phyloP scores from a whole-genome alignment of 306 rosid genomes.

The Castanea mollissima region DNA sequence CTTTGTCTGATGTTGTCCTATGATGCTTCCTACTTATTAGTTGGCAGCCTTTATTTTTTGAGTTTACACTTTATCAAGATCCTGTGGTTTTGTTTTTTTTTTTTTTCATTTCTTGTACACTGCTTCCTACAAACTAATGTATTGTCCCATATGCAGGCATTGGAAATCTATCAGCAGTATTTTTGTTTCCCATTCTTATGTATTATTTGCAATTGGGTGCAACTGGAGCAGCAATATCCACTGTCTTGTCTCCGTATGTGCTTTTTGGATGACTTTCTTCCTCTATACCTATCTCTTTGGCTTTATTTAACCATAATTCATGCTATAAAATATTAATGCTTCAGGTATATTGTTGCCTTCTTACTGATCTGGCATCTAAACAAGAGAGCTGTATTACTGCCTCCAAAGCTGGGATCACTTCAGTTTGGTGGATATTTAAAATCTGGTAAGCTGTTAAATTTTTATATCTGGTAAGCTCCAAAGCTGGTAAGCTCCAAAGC shows the following conservation, averaged over 20 bases:
- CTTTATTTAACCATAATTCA: conserved; percentile 14
- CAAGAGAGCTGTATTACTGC: conserved; percentile 68
- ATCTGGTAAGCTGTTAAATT: conserved; percentile 52
- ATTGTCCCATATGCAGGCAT: conserved; percentile 59
- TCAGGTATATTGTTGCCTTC: conserved; percentile 76
- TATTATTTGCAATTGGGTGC: conserved; percentile 73
- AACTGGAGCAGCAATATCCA: conserved; percentile 89
- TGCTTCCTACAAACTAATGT: conserved; percentile 26
- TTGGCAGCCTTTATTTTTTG: neutral
- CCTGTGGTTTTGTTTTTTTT: conserved; percentile 3
- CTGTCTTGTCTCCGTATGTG: conserved; percentile 91
- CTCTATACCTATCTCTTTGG: conserved; percentile 21
- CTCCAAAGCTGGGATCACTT: conserved; percentile 79
- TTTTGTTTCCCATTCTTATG: conserved; percentile 79
- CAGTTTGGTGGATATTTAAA: conserved; percentile 86
- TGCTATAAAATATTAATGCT: conserved; percentile 14
- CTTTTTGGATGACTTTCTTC: conserved; percentile 21
- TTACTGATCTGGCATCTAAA: conserved; percentile 80
- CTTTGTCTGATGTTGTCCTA: neutral
- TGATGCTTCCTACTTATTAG: neutral
- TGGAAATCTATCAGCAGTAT: conserved; percentile 72
- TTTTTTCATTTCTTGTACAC: conserved; percentile 9
- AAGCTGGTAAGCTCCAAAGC: no score
- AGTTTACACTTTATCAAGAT: conserved; percentile 10
- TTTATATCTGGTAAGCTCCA: no score